Percentiles rank a stretch among this genome's conserved stretches.
Conservation (phyloP, 495 filamentous ascomycete genomes). For the Beverwykella pulmonaria region DNA sequence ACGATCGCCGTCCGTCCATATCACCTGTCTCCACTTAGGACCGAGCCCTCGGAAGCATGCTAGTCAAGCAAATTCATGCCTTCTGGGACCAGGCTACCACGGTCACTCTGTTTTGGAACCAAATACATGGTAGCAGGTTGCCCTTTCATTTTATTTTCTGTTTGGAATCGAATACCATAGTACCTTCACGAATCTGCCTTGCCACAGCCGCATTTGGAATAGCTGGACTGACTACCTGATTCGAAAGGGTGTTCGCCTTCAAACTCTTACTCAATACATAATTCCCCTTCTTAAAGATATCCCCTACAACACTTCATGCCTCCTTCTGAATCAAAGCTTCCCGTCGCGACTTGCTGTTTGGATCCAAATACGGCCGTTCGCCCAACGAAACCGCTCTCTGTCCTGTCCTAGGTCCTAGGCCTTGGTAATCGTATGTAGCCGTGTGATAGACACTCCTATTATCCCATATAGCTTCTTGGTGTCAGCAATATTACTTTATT, state of each 20-base stretch:
- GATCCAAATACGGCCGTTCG: constrained; percentile 70
- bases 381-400: constrained; percentile 67
- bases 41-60: neutral
- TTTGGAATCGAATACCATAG: no score
- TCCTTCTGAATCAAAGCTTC: constrained; percentile 24
- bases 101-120: neutral
- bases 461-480: constrained; percentile 72
- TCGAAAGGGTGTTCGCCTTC: no score
- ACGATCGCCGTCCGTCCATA: neutral
- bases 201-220: no score
- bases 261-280: no score
- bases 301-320: no score
- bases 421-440: constrained; percentile 67
- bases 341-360: constrained; percentile 32
- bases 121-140: neutral
- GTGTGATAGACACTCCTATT: constrained; percentile 71
- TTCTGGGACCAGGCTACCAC: neutral
- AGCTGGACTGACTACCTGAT: no score
- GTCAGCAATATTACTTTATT: neutral
- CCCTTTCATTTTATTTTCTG: neutral
- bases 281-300: no score
- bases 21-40: neutral
- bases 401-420: constrained; percentile 61
- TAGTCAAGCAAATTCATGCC: neutral
- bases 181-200: no score